Evolutionary conservation across 2,329 filamentous ascomycete genomes (phyloP).

Genomic region (Aspergillus oerlinghausenensis): DNA sequence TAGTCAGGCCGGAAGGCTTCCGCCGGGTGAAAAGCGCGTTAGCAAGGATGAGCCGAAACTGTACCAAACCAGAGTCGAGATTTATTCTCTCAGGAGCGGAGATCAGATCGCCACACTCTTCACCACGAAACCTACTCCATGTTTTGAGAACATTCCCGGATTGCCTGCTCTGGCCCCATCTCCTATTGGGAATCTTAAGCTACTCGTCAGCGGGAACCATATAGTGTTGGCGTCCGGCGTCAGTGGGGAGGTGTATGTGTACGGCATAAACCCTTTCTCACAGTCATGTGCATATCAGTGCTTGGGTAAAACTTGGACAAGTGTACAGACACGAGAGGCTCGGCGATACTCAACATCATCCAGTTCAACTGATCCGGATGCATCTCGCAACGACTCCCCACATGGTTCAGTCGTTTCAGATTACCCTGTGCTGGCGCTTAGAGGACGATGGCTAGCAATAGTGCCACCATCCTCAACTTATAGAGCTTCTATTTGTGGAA

Average conservation of each 20-base stretch:
- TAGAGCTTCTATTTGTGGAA: constrained; percentile 36
- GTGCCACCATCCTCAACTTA: constrained; percentile 39
- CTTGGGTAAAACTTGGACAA: constrained; percentile 89
- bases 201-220: constrained; percentile 68
- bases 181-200: constrained; percentile 66
- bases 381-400: constrained; percentile 36
- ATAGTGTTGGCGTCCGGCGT: constrained; percentile 71
- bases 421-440: constrained; percentile 40
- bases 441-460: constrained; percentile 45
- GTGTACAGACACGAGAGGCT: constrained; percentile 56
- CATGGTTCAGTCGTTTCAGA: constrained; percentile 25
- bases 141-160: constrained; percentile 53
- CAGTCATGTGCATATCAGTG: constrained; percentile 52
- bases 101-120: constrained; percentile 69
- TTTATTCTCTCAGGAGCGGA: constrained; percentile 79
- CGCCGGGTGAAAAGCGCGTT: constrained; percentile 17
- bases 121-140: constrained; percentile 61
- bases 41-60: constrained; percentile 26
- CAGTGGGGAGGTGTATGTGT: constrained; percentile 86
- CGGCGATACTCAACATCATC: constrained; percentile 45
- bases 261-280: constrained; percentile 38
- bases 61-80: constrained; percentile 83
- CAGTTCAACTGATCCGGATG: constrained; percentile 42
- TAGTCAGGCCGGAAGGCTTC: constrained; percentile 21
- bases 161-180: constrained; percentile 63